Evolutionary conservation across 106 monocot species (phyloP).

Genomic region (Gastrodia elata): DNA sequence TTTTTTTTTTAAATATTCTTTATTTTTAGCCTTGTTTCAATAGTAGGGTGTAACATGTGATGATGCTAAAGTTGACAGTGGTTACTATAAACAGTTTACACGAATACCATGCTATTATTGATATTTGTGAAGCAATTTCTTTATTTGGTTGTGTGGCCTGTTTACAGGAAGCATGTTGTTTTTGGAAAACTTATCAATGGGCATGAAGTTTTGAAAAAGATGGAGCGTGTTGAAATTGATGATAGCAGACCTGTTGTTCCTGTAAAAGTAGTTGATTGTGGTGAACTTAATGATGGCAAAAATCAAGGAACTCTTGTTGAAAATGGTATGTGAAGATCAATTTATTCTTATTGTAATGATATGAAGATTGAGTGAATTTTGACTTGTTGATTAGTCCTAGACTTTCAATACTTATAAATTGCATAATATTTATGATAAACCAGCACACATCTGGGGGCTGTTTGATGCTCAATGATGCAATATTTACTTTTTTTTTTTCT

Average conservation of each 20-base stretch:
- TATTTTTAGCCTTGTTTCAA: too few species aligned
- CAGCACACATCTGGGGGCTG: too few species aligned
- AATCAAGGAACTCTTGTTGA: constrained; percentile 6
- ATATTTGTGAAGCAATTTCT: neutral
- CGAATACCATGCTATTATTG: neutral
- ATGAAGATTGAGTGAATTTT: too few species aligned
- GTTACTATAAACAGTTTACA: too few species aligned
- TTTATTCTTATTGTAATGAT: neutral
- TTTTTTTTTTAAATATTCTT: too few species aligned
- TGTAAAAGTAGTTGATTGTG: constrained; percentile 78
- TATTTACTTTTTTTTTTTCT: too few species aligned
- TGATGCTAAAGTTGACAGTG: too few species aligned
- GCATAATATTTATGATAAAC: too few species aligned
- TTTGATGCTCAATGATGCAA: too few species aligned
- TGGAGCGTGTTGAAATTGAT: constrained; percentile 78
- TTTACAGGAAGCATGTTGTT: constrained; percentile 88
- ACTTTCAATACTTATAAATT: too few species aligned
- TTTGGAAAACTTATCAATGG: constrained; percentile 91
- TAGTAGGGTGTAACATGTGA: too few species aligned
- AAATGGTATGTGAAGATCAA: constrained; percentile 24
- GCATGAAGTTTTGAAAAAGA: constrained; percentile 58
- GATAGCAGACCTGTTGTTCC: constrained; percentile 46
- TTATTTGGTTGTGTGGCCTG: neutral
- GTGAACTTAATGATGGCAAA: constrained; percentile 44
- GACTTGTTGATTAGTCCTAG: too few species aligned